These are phyloP conservation scores for Hysterangium stoloniferum DNA, from an alignment of 768 basidiomycete genomes.

Conservation along the genomic window DNA sequence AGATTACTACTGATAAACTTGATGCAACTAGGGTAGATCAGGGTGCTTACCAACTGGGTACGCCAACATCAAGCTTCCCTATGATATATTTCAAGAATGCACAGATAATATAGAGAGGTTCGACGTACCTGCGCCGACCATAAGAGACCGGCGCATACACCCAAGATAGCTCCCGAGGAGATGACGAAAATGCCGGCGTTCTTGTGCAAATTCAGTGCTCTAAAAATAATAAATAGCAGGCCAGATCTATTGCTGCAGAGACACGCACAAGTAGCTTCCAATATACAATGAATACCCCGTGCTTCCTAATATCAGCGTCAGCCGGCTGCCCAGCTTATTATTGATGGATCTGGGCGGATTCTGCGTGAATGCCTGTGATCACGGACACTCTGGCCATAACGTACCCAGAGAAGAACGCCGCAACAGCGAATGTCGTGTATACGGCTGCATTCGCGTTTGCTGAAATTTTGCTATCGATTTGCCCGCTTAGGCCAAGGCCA, in stretches of 20 bases:
- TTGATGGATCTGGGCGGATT: constrained; percentile 51
- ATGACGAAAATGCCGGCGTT: constrained; percentile 57
- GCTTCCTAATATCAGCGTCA: constrained; percentile 69
- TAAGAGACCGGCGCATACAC: constrained; percentile 60
- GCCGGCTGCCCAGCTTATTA: constrained; percentile 69
- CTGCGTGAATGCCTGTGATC: neutral
- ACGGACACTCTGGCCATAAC: constrained; percentile 13
- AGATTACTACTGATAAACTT: neutral
- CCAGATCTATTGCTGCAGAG: neutral
- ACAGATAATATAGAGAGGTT: neutral
- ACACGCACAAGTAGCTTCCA: constrained; percentile 58
- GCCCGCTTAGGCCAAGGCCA: constrained; percentile 75
- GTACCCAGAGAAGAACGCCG: constrained; percentile 68
- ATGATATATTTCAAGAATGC: neutral
- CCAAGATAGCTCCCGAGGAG: constrained; percentile 63
- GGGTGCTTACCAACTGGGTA: constrained; percentile 49
- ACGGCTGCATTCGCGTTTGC: constrained; percentile 65
- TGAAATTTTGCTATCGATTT: constrained; percentile 52
- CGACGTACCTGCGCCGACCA: constrained; percentile 80
- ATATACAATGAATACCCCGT: constrained; percentile 73
- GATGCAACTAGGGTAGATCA: neutral
- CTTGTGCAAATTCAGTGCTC: constrained; percentile 63
- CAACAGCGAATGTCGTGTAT: constrained; percentile 56
- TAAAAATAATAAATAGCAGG: constrained; percentile 21
- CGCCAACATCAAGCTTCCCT: constrained; percentile 52